Evolutionary conservation across 345 rosid genomes (phyloP).

Genomic region (Acer negundo): DNA sequence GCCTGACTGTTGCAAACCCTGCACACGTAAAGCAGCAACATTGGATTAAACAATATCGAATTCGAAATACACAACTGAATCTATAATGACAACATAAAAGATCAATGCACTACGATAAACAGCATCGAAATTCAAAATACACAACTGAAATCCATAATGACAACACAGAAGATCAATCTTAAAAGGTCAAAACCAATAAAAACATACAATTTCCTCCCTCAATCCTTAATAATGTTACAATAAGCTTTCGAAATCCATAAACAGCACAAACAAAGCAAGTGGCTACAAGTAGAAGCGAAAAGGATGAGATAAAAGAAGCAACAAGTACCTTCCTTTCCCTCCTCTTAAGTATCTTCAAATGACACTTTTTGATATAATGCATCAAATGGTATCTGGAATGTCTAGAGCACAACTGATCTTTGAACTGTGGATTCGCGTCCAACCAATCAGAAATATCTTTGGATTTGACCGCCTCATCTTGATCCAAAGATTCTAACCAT

Average conservation of each 20-base stretch:
- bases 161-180: background rate
- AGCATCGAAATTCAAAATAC: background rate
- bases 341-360: constrained; percentile 88
- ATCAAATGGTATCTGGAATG: constrained; percentile 93
- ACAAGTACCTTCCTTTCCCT: constrained; percentile 67
- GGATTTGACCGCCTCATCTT: constrained; percentile 79
- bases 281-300: too few species aligned
- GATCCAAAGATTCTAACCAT: constrained; percentile 83
- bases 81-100: too few species aligned
- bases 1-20: constrained; percentile 51
- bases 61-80: background rate
- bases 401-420: constrained; percentile 66
- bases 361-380: constrained; percentile 94
- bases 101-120: background rate
- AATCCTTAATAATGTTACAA: too few species aligned
- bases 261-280: background rate
- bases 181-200: background rate
- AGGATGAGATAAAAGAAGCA: too few species aligned
- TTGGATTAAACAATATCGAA: background rate
- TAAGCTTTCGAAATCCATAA: too few species aligned
- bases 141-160: background rate
- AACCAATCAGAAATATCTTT: constrained; percentile 89
- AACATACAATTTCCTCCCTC: background rate
- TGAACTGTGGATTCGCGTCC: constrained; percentile 59
- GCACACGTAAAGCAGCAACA: constrained; percentile 24